Evolutionary conservation across 1,284 basidiomycete genomes (phyloP).

Genomic region (Rhodotorula sp.): DNA sequence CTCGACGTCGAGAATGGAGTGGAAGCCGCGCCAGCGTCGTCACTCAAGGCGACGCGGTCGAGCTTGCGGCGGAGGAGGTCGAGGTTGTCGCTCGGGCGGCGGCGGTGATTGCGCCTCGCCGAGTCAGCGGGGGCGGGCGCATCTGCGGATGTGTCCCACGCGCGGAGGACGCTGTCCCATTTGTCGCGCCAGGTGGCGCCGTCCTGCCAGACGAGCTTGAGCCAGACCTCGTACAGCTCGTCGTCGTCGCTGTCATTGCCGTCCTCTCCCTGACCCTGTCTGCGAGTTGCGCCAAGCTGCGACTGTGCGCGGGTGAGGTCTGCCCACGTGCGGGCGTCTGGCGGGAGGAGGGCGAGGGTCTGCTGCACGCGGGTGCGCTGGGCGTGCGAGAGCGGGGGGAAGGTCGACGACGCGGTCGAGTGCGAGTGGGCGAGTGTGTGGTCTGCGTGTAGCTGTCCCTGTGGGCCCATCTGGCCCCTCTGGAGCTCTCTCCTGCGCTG

Average conservation of each 20-base stretch:
- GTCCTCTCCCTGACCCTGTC: neutral
- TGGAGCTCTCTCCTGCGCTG: neutral
- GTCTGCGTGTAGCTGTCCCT: neutral
- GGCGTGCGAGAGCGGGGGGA: slow-evolving; percentile 8
- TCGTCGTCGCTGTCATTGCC: slow-evolving; percentile 10
- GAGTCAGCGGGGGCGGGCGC: neutral
- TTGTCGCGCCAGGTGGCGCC: slow-evolving; percentile 37
- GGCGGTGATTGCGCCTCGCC: neutral
- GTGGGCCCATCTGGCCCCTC: neutral
- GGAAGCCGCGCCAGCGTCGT: neutral
- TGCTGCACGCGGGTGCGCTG: slow-evolving; percentile 11
- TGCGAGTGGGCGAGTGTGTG: too few species aligned
- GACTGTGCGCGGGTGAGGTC: slow-evolving; percentile 3
- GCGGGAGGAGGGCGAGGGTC: slow-evolving; percentile 13
- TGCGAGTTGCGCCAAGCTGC: too few species aligned
- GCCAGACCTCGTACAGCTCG: slow-evolving; percentile 13
- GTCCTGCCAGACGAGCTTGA: slow-evolving; percentile 22
- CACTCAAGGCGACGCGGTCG: neutral
- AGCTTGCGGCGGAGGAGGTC: slow-evolving; percentile 16
- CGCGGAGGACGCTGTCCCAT: slow-evolving; percentile 20
- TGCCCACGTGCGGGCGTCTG: slow-evolving; percentile 9
- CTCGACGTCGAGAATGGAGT: neutral
- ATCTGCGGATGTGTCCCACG: too few species aligned
- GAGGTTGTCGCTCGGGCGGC: slow-evolving; percentile 20
- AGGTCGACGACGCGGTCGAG: slow-evolving; percentile 1